Conservation (phyloP, 352 stramenopile genomes). For the Phytophthora syringae region DNA sequence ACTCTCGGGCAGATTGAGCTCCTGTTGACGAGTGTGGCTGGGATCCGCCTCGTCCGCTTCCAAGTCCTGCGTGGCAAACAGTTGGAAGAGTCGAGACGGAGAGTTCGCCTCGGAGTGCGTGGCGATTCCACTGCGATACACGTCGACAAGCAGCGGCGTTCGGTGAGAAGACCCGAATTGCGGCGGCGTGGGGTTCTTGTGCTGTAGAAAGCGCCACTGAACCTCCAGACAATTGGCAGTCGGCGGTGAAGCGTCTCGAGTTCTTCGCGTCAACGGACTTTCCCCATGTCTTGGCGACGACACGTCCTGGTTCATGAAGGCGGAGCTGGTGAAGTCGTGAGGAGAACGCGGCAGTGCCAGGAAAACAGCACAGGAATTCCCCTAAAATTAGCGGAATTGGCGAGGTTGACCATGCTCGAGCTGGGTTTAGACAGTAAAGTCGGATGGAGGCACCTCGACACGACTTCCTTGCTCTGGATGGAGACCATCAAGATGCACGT, state of each 20-base stretch:
- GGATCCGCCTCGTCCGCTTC: conserved; percentile 8
- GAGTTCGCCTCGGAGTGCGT: too few species aligned
- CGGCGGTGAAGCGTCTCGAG: conserved; percentile 29
- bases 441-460: conserved; percentile 18
- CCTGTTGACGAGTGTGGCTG: conserved; percentile 3
- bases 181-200: conserved; percentile 40
- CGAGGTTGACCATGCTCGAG: too few species aligned
- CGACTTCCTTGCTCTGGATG: conserved; percentile 8
- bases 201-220: conserved; percentile 64
- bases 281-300: conserved; percentile 22
- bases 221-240: conserved; percentile 49
- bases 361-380: neutral
- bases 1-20: conserved; percentile 18
- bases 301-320: conserved; percentile 25
- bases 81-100: conserved; percentile 28
- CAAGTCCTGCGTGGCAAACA: conserved; percentile 27
- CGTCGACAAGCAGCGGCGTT: conserved; percentile 9
- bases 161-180: conserved; percentile 16
- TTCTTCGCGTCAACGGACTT: conserved; percentile 39
- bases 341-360: too few species aligned
- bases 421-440: too few species aligned
- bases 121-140: too few species aligned
- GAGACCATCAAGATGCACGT: conserved; percentile 14
- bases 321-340: too few species aligned
- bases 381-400: conserved; percentile 25